Conservation (phyloP, 192 early-diverging fungal genomes). For the Mortierella hygrophila region DNA sequence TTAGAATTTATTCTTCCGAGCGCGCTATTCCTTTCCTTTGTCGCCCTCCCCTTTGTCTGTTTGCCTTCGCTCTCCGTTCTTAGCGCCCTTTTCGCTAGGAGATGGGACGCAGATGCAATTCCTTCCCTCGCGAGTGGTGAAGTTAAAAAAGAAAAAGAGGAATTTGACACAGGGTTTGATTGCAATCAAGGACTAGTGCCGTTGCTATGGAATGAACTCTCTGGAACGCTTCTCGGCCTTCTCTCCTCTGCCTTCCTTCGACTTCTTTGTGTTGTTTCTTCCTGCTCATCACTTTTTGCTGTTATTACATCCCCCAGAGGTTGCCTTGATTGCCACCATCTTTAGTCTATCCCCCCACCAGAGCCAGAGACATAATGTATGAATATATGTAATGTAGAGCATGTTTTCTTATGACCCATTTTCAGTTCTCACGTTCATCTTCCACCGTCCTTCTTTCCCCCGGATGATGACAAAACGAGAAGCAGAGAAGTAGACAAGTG, state of each 20-base stretch:
- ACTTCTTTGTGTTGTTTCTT: constrained; percentile 4
- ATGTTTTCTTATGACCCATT: no score
- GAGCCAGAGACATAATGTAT: no score
- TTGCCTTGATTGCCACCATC: neutral
- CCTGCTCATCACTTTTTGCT: neutral
- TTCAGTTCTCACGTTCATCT: no score
- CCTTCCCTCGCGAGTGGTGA: no score
- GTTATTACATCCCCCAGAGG: neutral
- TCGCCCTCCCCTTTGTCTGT: neutral
- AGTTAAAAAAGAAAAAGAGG: neutral
- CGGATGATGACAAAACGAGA: no score
- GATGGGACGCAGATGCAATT: neutral
- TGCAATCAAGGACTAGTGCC: constrained; percentile 12
- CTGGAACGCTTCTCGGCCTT: constrained; percentile 21
- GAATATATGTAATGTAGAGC: no score
- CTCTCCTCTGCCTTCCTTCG: neutral
- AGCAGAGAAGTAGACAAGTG: no score
- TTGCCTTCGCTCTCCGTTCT: neutral
- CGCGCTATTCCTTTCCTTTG: neutral
- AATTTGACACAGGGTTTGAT: constrained; percentile 20
- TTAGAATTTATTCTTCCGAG: constrained; percentile 1
- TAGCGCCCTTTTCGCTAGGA: neutral
- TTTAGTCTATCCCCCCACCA: neutral
- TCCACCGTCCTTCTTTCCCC: no score
- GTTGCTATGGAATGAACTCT: constrained; percentile 8